Percentiles rank a stretch among this genome's conserved stretches.
Evolutionary conservation across 805 yeast genomes (phyloP).

Genomic region (Kodamaea laetipori): DNA sequence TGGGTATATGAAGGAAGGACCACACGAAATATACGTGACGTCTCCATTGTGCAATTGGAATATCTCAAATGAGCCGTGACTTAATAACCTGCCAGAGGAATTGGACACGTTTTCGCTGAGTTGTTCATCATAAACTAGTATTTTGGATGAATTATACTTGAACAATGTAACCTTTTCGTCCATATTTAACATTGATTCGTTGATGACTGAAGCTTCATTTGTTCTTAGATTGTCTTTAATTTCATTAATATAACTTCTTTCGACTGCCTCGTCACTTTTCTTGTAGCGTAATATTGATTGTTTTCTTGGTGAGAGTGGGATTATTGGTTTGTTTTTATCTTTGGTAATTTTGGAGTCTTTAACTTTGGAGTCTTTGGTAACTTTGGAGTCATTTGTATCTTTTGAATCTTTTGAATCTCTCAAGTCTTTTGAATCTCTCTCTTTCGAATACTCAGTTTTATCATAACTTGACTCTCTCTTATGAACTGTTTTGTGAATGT

Average conservation of each 20-base stretch:
- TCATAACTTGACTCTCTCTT: too few species aligned
- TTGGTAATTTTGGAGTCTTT: neutral
- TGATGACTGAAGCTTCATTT: constrained; percentile 4
- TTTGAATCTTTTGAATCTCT: too few species aligned
- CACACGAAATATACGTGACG: constrained; percentile 66
- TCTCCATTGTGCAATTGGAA: constrained; percentile 59
- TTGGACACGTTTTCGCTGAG: constrained; percentile 18
- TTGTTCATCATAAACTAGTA: constrained; percentile 40
- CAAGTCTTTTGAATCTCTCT: too few species aligned
- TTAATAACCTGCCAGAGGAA: constrained; percentile 50
- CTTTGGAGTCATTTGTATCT: too few species aligned
- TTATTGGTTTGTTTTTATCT: neutral
- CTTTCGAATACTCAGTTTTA: too few species aligned
- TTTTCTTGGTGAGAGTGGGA: constrained; percentile 32
- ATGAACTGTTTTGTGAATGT: too few species aligned
- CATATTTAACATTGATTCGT: constrained; percentile 24
- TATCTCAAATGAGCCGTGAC: constrained; percentile 61
- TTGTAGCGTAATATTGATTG: constrained; percentile 43
- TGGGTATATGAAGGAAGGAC: constrained; percentile 69
- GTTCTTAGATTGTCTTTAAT: constrained; percentile 29
- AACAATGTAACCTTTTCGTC: constrained; percentile 42
- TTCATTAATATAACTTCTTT: constrained; percentile 26
- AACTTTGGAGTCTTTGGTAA: neutral
- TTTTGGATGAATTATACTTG: constrained; percentile 32
- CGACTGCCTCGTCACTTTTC: constrained; percentile 27